Evolutionary conservation across 768 basidiomycete genomes (phyloP).

Genomic region (Tubosaeta sp.): DNA sequence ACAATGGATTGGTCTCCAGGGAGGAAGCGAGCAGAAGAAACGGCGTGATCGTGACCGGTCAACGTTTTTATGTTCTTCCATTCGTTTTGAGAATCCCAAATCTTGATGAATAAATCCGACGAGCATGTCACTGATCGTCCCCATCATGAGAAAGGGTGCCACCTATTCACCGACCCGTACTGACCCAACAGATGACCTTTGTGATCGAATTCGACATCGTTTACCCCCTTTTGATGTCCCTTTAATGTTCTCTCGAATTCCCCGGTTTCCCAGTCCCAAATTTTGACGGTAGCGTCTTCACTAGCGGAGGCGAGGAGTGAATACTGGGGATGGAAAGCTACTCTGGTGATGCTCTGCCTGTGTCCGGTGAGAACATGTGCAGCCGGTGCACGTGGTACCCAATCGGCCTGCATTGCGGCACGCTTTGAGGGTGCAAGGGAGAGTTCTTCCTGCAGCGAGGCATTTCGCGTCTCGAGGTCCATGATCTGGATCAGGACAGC

Average conservation of each 20-base stretch:
- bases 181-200: slow-evolving; percentile 80
- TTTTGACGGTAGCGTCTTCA: slow-evolving; percentile 86
- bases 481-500: slow-evolving; percentile 61
- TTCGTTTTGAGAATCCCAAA: slow-evolving; percentile 88
- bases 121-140: slow-evolving; percentile 51
- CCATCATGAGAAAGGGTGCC: slow-evolving; percentile 1
- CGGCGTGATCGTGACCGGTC: slow-evolving; percentile 87
- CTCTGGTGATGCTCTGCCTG: slow-evolving; percentile 67
- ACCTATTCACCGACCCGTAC: slow-evolving; percentile 10
- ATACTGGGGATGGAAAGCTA: slow-evolving; percentile 86
- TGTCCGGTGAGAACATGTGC: slow-evolving; percentile 76
- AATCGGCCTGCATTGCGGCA: slow-evolving; percentile 68
- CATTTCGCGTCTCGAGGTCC: slow-evolving; percentile 86
- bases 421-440: slow-evolving; percentile 46
- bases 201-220: slow-evolving; percentile 84
- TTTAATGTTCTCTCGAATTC: slow-evolving; percentile 90
- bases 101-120: slow-evolving; percentile 85
- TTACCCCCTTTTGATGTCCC: slow-evolving; percentile 86
- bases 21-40: slow-evolving; percentile 81
- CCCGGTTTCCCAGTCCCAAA: slow-evolving; percentile 97
- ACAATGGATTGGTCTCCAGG: slow-evolving; percentile 81
- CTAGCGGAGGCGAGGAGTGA: slow-evolving; percentile 80
- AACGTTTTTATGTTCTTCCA: slow-evolving; percentile 88
- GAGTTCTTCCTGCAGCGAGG: slow-evolving; percentile 71
- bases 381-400: slow-evolving; percentile 85